Evolutionary conservation across 805 yeast genomes (phyloP).

Genomic region (Yamadazyma sp.): DNA sequence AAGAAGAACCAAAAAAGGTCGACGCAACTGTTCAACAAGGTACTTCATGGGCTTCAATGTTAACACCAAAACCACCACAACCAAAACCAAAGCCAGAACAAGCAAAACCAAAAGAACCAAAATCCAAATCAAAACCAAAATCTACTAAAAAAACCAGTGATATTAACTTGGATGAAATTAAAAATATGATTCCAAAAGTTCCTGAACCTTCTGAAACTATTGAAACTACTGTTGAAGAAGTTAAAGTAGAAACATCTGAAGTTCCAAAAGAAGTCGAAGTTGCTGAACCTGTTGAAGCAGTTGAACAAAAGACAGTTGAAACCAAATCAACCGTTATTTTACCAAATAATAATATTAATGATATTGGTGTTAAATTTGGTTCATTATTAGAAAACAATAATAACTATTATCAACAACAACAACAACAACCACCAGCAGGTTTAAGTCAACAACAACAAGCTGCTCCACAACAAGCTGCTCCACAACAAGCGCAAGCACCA

Average conservation of each 20-base stretch:
- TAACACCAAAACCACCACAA: slow-evolving; percentile 50
- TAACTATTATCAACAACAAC: slow-evolving; percentile 6
- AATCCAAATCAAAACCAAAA: slow-evolving; percentile 22
- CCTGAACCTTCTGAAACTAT: slow-evolving; percentile 18
- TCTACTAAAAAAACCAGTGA: slow-evolving; percentile 8
- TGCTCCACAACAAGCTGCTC: slow-evolving; percentile 8
- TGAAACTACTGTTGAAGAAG: slow-evolving; percentile 20
- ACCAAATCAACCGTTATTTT: slow-evolving; percentile 43
- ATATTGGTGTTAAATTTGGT: slow-evolving; percentile 63
- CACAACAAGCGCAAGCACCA: slow-evolving; percentile 19
- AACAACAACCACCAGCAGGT: slow-evolving; percentile 2
- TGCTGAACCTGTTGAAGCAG: slow-evolving; percentile 11
- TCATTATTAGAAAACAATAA: slow-evolving; percentile 37
- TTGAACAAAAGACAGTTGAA: slow-evolving; percentile 32
- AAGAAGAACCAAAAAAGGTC: neutral
- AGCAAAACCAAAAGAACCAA: slow-evolving; percentile 17
- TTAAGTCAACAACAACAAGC: slow-evolving; percentile 2
- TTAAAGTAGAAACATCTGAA: slow-evolving; percentile 23
- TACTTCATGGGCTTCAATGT: slow-evolving; percentile 71
- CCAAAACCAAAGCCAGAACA: slow-evolving; percentile 18
- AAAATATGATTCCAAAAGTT: slow-evolving; percentile 15
- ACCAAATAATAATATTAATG: slow-evolving; percentile 47
- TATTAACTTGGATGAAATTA: slow-evolving; percentile 14
- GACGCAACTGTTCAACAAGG: slow-evolving; percentile 16
- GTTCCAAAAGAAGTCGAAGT: slow-evolving; percentile 10